Conservation (phyloP, 306 rosid species). For the Begonia masoniana region DNA sequence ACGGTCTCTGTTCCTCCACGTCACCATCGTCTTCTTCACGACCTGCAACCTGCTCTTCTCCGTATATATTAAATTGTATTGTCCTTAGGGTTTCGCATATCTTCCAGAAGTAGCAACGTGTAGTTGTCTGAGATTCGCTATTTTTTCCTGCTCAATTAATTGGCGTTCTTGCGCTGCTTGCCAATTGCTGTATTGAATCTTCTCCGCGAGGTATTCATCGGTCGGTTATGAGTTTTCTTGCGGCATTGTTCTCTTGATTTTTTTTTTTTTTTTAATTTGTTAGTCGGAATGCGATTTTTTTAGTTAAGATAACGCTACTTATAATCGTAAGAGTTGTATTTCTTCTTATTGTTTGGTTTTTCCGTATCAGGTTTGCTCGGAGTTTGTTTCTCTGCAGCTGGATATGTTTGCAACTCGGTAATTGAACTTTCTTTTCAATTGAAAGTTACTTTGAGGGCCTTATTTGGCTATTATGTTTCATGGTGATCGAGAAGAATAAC, state of each 20-base stretch:
- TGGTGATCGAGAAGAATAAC: conserved; percentile 98
- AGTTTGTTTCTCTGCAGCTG: neutral
- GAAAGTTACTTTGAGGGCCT: too few species aligned
- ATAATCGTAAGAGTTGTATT: neutral
- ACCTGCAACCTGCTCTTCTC: conserved; percentile 26
- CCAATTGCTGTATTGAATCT: neutral
- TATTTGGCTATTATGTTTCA: conserved; percentile 35
- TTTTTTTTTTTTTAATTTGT: neutral
- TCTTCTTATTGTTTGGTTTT: neutral
- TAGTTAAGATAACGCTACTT: neutral
- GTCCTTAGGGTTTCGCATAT: neutral
- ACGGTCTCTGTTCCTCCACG: conserved; percentile 49
- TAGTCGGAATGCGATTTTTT: neutral
- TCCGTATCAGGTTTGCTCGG: neutral
- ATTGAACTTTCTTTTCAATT: conserved; percentile 2
- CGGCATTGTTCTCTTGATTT: neutral
- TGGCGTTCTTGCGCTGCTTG: neutral
- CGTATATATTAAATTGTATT: conserved; percentile 1
- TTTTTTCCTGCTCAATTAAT: too few species aligned
- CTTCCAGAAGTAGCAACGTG: neutral
- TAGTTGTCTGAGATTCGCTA: too few species aligned
- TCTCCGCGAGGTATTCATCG: neutral
- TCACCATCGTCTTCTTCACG: conserved; percentile 53
- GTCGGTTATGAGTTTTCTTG: neutral
- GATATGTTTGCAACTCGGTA: neutral